Percentiles rank a stretch among this genome's conserved stretches.
phyloP scores from a whole-genome alignment of 345 rosid genomes.

The Capsella bursapastoris region DNA sequence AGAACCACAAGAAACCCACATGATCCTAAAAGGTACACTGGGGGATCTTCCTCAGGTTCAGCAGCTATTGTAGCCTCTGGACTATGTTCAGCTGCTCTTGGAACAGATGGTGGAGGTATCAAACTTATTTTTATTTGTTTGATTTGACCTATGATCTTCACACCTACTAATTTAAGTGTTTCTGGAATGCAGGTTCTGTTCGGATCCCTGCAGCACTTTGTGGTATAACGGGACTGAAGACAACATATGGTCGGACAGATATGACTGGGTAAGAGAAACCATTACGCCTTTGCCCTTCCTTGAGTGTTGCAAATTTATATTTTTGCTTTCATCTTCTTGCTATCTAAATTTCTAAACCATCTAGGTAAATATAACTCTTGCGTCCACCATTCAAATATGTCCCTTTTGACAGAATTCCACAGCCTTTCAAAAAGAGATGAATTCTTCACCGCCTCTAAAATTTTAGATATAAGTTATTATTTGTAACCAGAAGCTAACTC shows the following conservation, averaged over 20 bases:
- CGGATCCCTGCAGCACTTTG: slow-evolving; percentile 86
- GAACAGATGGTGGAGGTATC: slow-evolving; percentile 96
- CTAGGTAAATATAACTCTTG: not conserved
- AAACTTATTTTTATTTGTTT: slow-evolving; percentile 27
- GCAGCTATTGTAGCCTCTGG: slow-evolving; percentile 94
- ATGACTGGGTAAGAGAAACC: slow-evolving; percentile 61
- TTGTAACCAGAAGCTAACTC: slow-evolving; percentile 1
- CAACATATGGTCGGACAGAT: slow-evolving; percentile 82
- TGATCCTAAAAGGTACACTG: slow-evolving; percentile 81
- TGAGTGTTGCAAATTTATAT: not conserved
- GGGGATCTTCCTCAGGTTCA: slow-evolving; percentile 95
- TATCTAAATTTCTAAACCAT: slow-evolving; percentile 20
- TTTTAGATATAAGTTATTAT: not conserved
- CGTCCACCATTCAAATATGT: not conserved
- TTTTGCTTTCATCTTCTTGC: slow-evolving; percentile 7
- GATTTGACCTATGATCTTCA: slow-evolving; percentile 6
- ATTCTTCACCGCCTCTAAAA: not conserved
- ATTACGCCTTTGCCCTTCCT: not conserved
- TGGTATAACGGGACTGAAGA: slow-evolving; percentile 85
- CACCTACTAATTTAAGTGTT: slow-evolving; percentile 31
- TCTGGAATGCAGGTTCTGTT: slow-evolving; percentile 67
- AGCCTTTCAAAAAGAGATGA: not conserved
- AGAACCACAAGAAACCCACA: slow-evolving; percentile 95
- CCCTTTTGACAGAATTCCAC: not conserved
- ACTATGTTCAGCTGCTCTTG: slow-evolving; percentile 89